Base-by-base conservation (phyloP, 73 alveolate species). In the Paramecium octaurelia region DNA sequence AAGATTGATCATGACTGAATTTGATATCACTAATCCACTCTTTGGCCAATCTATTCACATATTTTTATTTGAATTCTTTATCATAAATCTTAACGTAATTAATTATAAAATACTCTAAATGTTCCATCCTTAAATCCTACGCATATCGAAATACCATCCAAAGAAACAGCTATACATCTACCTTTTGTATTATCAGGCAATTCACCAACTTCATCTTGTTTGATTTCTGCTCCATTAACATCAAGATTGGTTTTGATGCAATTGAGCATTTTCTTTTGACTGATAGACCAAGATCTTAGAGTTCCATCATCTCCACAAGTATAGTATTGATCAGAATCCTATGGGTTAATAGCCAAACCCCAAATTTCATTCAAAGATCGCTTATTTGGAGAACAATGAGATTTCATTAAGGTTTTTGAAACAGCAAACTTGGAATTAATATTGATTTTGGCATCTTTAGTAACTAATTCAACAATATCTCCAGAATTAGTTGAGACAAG, bases 41-140 rank as follows among this genome's bases (percentile, higher is more conserved):
- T 48, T 90, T 96, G 24, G 94, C 94, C n/a, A 48, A 16, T 69
- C 73, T 88, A 34, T 50, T 68, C 44, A 44, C 38, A 31, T 44
- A 31, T 42, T 69, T 44, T 21, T 88, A 44, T 71, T 36, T 70
- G 6, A 88, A 85, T 31, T 70, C 90, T 21, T 98, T 97, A 92
- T 96, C 97, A 95, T 92, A 97, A 20, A 71, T 71, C 86, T 71
- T 11, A 31, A 71, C 6, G 23, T 54, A 54, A 0, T 0, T 34
- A 27, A 14, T 14, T 0, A 5, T 31, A 71, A 4, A 34, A 3
- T 35, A 98, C 88, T 94, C 97, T 94, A 88, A 97, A 93, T 36
- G 97, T 95, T 43, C 99, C 99, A 88, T 97, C 99, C 85, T 96
- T 97, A 92, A 98, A 98, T 10, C 99, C 99, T 10, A 98, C 96